These are phyloP conservation scores for Cytospora leucostoma DNA, from an alignment of 2,329 filamentous ascomycete species.

Conservation along the genomic window DNA sequence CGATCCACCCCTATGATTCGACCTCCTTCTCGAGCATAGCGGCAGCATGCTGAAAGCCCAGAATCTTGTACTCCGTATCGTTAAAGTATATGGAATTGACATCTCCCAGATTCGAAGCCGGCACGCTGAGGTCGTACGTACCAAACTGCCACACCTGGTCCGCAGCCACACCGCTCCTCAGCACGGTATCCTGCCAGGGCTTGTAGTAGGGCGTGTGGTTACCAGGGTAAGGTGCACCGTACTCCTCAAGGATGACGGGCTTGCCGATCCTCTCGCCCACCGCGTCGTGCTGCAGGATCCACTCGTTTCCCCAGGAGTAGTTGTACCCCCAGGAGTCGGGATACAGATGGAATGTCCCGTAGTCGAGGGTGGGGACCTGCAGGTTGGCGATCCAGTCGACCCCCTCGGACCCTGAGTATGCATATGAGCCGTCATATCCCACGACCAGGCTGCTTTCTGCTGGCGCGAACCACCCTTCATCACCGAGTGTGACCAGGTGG, in stretches of 20 bases:
- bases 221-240: constrained; percentile 22
- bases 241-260: constrained; percentile 27
- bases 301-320: constrained; percentile 24
- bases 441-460: constrained; percentile 32
- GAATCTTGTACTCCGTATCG: constrained; percentile 22
- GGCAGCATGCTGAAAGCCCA: constrained; percentile 23
- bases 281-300: constrained; percentile 24
- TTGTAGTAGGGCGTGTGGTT: constrained; percentile 25
- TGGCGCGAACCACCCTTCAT: constrained; percentile 46
- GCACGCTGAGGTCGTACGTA: constrained; percentile 19
- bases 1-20: neutral
- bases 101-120: constrained; percentile 17
- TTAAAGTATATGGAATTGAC: constrained; percentile 24
- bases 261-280: constrained; percentile 22
- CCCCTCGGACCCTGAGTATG: constrained; percentile 54
- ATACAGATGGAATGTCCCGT: constrained; percentile 47
- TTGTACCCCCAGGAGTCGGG: constrained; percentile 33
- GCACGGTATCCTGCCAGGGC: constrained; percentile 27
- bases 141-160: constrained; percentile 29
- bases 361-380: constrained; percentile 52
- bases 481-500: constrained; percentile 65
- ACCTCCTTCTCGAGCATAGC: constrained; percentile 22
- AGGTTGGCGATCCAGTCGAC: constrained; percentile 55
- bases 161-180: constrained; percentile 22
- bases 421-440: constrained; percentile 42